A percentile compares a stretch with the other conserved stretches of the same genome.
These are phyloP conservation scores for Vaccinium corymbosum DNA, from an alignment of 148 eudicot species.

Conservation along the genomic window DNA sequence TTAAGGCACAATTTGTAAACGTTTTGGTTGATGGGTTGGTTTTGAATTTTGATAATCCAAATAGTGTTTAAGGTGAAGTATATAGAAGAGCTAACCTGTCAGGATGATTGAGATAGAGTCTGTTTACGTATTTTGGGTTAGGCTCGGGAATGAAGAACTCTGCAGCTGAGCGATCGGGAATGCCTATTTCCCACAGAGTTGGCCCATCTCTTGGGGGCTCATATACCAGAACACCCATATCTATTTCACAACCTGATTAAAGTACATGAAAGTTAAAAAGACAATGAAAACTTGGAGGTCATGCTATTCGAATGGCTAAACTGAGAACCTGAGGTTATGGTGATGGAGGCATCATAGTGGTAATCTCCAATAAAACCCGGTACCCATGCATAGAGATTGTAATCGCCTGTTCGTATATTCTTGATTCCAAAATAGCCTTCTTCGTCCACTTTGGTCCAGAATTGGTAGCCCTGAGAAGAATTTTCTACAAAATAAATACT, in stretches of 20 bases:
- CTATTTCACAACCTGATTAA: constrained; percentile 3
- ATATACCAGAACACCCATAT: constrained; percentile 47
- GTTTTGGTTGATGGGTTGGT: neutral
- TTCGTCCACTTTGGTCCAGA: constrained; percentile 67
- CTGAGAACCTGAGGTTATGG: constrained; percentile 54
- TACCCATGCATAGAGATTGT: constrained; percentile 73
- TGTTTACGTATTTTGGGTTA: constrained; percentile 63
- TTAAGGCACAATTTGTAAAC: neutral
- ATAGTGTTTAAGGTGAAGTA: neutral
- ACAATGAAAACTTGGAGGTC: neutral
- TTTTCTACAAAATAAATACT: neutral
- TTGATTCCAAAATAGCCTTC: constrained; percentile 55
- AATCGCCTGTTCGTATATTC: constrained; percentile 53
- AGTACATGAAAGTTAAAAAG: neutral
- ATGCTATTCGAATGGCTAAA: neutral
- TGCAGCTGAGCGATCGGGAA: constrained; percentile 83
- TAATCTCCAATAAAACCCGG: constrained; percentile 85
- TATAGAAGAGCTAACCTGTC: constrained; percentile 47
- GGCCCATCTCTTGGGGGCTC: constrained; percentile 89
- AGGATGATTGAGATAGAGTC: constrained; percentile 63
- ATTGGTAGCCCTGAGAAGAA: constrained; percentile 66
- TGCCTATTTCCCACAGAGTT: constrained; percentile 91
- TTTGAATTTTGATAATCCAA: neutral
- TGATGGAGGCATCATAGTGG: constrained; percentile 30
- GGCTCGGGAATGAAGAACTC: constrained; percentile 88